Evolutionary conservation across 1,284 basidiomycete species (phyloP), one percentile per base, ranked within the genome.

Genomic region (Sporisorium graminicola): DNA sequence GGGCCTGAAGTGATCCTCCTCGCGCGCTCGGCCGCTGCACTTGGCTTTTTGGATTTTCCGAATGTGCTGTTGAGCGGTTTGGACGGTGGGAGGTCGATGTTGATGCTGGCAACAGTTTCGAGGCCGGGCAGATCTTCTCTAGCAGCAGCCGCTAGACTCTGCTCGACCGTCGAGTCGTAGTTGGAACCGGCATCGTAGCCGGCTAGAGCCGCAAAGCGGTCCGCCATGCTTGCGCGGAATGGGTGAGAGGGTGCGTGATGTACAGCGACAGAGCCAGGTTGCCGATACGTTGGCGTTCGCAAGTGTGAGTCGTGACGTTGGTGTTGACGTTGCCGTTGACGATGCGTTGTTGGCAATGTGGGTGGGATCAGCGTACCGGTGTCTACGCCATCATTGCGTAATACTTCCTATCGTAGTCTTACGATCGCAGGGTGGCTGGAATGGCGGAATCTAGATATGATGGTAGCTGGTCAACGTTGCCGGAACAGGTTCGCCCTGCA

Each of bases 101-200:
- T 61, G 63, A 74, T 68, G 65, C 71, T 77, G 16, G 74, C 63
- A 22, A 77, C 73, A 3, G 64, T 72, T 22, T 79, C 77, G 22
- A 79, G 70, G 8, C 70, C 77, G 13, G 77, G 68, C 26, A 76
- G 49, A 24, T 73, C 73, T 16, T 69, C 77, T 50, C 46, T 69
- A 2, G 65, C 58, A 12, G 59, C 70, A 5, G 74, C 65, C 1
- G 73, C 66, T 5, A 68, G 51, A 24, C 59, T 70, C 22, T 77
- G 69, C 50, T 74, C 65, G 4, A 65, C 43, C 5, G 77, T 76
- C 49, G 75, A 73, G 54, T 75, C 71, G 54, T 75, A 74, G 46
- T 67, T 75, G 56, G 74, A 68, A 5, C 66, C 69, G 52, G 72
- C 74, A 40, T 78, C 71, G 55, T 68, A 80, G 65, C 78, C 80